Evolutionary conservation across 1,139 yeast species (phyloP).

Genomic region (Kurtzmaniella natalensis): DNA sequence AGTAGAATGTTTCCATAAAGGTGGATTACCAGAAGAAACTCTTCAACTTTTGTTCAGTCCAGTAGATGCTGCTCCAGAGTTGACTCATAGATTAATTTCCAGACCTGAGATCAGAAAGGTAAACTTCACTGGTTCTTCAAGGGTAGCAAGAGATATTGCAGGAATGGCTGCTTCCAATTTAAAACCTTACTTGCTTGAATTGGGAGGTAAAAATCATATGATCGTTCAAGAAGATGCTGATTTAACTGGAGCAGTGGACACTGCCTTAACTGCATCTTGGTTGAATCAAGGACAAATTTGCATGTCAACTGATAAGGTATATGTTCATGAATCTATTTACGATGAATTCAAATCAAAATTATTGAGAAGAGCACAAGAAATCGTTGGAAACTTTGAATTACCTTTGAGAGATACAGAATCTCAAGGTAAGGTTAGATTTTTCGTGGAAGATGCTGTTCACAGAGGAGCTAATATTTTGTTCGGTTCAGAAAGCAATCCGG

Average conservation of each 20-base stretch:
- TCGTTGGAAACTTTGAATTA: conserved; percentile 17
- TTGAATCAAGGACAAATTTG: conserved; percentile 44
- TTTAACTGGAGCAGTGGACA: conserved; percentile 26
- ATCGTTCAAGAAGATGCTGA: conserved; percentile 32
- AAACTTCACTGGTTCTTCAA: conserved; percentile 44
- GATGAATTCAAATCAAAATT: conserved; percentile 20
- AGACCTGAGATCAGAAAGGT: conserved; percentile 26
- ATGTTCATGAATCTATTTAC: conserved; percentile 28
- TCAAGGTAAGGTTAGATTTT: conserved; percentile 17
- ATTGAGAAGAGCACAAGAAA: conserved; percentile 16
- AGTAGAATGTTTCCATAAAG: conserved; percentile 29
- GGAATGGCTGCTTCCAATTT: conserved; percentile 27
- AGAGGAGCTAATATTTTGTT: conserved; percentile 37
- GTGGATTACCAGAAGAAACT: conserved; percentile 35
- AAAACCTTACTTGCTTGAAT: conserved; percentile 37
- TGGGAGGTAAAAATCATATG: conserved; percentile 41
- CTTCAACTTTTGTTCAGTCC: conserved; percentile 31
- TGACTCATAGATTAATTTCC: conserved; percentile 23
- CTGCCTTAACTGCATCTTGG: conserved; percentile 30
- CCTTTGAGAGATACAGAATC: conserved; percentile 27
- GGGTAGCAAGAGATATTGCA: conserved; percentile 32
- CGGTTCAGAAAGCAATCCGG: conserved; percentile 15
- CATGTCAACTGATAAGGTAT: conserved; percentile 40
- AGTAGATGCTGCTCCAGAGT: conserved; percentile 21
- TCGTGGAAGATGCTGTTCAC: conserved; percentile 37